Conservation (phyloP, 768 basidiomycete species). For the Phallus indusiatus region DNA sequence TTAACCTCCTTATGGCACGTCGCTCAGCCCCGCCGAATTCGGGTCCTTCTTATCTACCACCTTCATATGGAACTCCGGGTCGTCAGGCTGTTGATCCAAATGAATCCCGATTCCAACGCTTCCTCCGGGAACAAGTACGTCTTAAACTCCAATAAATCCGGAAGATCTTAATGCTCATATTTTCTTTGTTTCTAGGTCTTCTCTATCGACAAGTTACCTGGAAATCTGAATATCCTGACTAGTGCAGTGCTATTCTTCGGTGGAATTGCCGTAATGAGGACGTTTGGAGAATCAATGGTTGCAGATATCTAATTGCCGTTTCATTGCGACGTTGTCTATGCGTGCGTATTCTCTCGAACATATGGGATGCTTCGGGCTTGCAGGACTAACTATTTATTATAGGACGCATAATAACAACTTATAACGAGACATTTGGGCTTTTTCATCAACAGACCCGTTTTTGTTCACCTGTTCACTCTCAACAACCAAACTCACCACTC, state of each 20-base stretch:
- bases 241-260: slow-evolving; percentile 59
- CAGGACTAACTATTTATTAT: too few relatives aligned
- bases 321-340: too few relatives aligned
- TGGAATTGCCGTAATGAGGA: slow-evolving; percentile 60
- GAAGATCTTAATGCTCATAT: not conserved
- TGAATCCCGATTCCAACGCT: slow-evolving; percentile 50
- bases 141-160: not conserved
- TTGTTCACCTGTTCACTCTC: not conserved
- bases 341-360: too few relatives aligned
- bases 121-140: slow-evolving; percentile 52
- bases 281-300: slow-evolving; percentile 72
- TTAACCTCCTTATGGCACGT: slow-evolving; percentile 50
- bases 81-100: slow-evolving; percentile 40
- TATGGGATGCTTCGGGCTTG: too few relatives aligned
- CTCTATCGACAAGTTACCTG: slow-evolving; percentile 63
- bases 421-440: not conserved
- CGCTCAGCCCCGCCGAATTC: slow-evolving; percentile 50
- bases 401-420: too few relatives aligned
- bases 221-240: slow-evolving; percentile 63
- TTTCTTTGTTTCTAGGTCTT: slow-evolving; percentile 4
- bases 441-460: not conserved
- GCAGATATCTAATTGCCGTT: not conserved
- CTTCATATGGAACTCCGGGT: slow-evolving; percentile 33
- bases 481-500: too few relatives aligned
- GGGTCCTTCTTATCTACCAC: slow-evolving; percentile 44